Base-by-base conservation (phyloP, 2,329 filamentous ascomycete genomes). In the Cladophialophora immunda region DNA sequence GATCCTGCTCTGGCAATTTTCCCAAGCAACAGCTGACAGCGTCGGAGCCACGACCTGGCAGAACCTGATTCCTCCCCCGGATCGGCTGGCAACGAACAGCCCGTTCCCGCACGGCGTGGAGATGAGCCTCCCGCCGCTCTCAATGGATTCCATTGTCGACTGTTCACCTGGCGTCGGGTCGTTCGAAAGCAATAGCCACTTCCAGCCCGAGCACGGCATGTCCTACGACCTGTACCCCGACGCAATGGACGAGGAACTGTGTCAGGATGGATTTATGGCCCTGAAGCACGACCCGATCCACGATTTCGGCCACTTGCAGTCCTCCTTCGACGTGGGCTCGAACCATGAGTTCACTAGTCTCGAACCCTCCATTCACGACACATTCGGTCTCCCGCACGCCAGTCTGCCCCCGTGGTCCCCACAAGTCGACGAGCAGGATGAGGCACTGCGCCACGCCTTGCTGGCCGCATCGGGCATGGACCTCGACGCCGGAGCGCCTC, bases 1-100 rank as follows among this genome's bases (percentile, higher is more conserved):
- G 1, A 76, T 83, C 53, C 66, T 83, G 15, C 75, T 81, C 19
- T 83, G 81, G 81, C 81, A 79, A 59, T 83, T 83, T 72, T 78
- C 78, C 6, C 77, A 81, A 69, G 80, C 79, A n/a, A 72, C 75
- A 6, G 73, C 75, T 17, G 75, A 75, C 6, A 76, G 81, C 64
- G 77, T 77, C 27, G 80, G 80, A 32, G 80, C 77, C 1, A 82
- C 81, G 1, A 81, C 78, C 15, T 83, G 81, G 81, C 76, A 79
- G 65, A 77, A 75, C 54, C 69, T 83, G 29, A 75, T 80, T 27
- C 76, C 78, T 29, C 78, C 78, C 1, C 74, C 79, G 0, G 76
- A 77, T 36, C 76, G 78, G 15, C 32, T 62, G 32, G 68, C 74
- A 4, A 78, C 76, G 7, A 80, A 78, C 54, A 81, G 79, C 64